These are phyloP conservation scores for Kluyveromyces sp. DNA, from an alignment of 1,139 yeast genomes.

Conservation along the genomic window DNA sequence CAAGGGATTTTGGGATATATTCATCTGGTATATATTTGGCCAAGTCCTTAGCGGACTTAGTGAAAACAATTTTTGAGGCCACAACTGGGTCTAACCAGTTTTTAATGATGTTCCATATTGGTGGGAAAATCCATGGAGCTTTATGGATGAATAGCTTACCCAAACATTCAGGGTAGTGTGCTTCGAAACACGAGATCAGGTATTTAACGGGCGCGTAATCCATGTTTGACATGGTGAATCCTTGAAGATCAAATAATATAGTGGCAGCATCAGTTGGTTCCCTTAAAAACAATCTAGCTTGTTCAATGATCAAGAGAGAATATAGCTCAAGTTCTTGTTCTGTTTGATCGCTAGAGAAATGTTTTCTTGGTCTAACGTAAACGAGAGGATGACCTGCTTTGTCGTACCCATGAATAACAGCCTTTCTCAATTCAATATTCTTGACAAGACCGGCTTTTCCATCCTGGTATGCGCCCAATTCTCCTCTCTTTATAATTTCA, in stretches of 20 bases:
- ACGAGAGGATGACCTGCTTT: conserved; percentile 60
- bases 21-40: conserved; percentile 45
- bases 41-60: conserved; percentile 53
- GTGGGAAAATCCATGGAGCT: conserved; percentile 86
- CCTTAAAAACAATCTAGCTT: conserved; percentile 52
- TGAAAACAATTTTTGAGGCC: conserved; percentile 71
- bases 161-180: conserved; percentile 80
- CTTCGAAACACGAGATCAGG: conserved; percentile 70
- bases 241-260: conserved; percentile 67
- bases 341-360: conserved; percentile 62
- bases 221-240: conserved; percentile 71
- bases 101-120: conserved; percentile 78
- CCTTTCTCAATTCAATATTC: conserved; percentile 46
- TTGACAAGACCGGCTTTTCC: conserved; percentile 29
- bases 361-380: conserved; percentile 63
- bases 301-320: conserved; percentile 62
- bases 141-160: conserved; percentile 72
- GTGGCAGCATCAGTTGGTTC: conserved; percentile 67
- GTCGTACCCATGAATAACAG: conserved; percentile 60
- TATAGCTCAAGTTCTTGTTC: conserved; percentile 59
- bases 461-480: conserved; percentile 34
- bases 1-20: conserved; percentile 53
- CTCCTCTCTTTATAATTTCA: conserved; percentile 52
- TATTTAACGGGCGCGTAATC: conserved; percentile 78
- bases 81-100: conserved; percentile 88